phyloP scores from a whole-genome alignment of 768 basidiomycete species.

The Lentinula sp. region DNA sequence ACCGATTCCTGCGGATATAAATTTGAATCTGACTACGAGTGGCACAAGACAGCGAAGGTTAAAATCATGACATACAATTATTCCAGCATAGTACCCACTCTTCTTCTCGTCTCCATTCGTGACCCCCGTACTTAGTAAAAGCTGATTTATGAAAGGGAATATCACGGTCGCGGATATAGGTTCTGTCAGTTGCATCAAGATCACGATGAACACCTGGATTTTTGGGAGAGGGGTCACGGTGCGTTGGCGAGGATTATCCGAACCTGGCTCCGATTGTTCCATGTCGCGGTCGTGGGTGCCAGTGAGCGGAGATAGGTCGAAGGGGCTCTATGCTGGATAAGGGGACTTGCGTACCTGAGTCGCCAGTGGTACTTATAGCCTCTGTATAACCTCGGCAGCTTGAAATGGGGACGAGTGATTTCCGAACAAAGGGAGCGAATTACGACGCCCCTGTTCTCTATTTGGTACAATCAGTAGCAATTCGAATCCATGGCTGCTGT shows the following conservation, averaged over 20 bases:
- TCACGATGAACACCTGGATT: slow-evolving; percentile 23
- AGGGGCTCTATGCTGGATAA: background rate
- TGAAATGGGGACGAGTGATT: background rate
- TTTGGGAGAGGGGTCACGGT: slow-evolving; percentile 23
- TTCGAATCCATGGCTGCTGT: background rate
- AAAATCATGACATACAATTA: slow-evolving; percentile 23
- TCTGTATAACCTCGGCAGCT: background rate
- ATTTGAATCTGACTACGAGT: no score
- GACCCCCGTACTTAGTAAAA: slow-evolving; percentile 28
- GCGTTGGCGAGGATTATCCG: no score
- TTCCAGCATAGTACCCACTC: slow-evolving; percentile 35
- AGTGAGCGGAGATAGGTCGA: background rate
- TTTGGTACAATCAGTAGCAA: background rate
- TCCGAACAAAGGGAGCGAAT: background rate
- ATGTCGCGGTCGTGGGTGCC: background rate
- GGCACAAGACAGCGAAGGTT: no score
- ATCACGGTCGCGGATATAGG: slow-evolving; percentile 32
- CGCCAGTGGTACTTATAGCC: background rate
- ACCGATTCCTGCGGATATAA: slow-evolving; percentile 18
- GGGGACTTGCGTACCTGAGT: background rate
- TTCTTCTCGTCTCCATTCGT: slow-evolving; percentile 30
- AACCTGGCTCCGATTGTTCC: background rate
- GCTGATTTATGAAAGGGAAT: slow-evolving; percentile 33
- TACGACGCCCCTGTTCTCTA: background rate
- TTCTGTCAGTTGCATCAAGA: slow-evolving; percentile 26